Conservation (phyloP, 2,329 filamentous ascomycete species). For the Xylaria sp. region DNA sequence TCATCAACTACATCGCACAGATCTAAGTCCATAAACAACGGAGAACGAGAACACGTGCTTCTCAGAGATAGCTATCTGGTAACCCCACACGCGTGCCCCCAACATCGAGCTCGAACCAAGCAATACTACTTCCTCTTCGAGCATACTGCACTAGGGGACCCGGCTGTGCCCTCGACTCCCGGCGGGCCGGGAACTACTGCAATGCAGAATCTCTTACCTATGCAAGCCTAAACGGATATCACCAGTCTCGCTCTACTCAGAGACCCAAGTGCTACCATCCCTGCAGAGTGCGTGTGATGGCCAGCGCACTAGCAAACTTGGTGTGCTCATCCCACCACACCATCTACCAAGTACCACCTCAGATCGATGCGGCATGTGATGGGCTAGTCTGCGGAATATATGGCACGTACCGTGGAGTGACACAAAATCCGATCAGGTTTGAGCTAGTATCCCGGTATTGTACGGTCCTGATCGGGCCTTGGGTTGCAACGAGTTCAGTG, state of each 20-base stretch:
- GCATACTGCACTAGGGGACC: slow-evolving; percentile 43
- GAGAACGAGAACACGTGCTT: slow-evolving; percentile 37
- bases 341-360: slow-evolving; percentile 41
- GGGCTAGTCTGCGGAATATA: slow-evolving; percentile 15
- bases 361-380: slow-evolving; percentile 43
- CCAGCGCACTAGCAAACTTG: slow-evolving; percentile 32
- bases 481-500: slow-evolving; percentile 18
- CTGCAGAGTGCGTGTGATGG: slow-evolving; percentile 31
- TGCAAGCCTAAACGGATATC: slow-evolving; percentile 28
- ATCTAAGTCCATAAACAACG: slow-evolving; percentile 27
- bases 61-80: slow-evolving; percentile 18
- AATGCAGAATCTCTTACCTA: slow-evolving; percentile 38
- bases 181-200: slow-evolving; percentile 39
- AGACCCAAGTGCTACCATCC: slow-evolving; percentile 33
- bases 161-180: slow-evolving; percentile 36
- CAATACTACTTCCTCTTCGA: slow-evolving; percentile 45
- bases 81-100: slow-evolving; percentile 37
- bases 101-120: slow-evolving; percentile 22
- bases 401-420: slow-evolving; percentile 16
- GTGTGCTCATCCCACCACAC: slow-evolving; percentile 42
- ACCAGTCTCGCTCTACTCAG: slow-evolving; percentile 23
- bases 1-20: slow-evolving; percentile 1
- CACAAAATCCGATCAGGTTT: slow-evolving; percentile 25
- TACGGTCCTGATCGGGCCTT: slow-evolving; percentile 36
- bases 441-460: slow-evolving; percentile 21